Evolutionary conservation across 108 stramenopile species (phyloP).

Genomic region (Schizochytrium sp.): DNA sequence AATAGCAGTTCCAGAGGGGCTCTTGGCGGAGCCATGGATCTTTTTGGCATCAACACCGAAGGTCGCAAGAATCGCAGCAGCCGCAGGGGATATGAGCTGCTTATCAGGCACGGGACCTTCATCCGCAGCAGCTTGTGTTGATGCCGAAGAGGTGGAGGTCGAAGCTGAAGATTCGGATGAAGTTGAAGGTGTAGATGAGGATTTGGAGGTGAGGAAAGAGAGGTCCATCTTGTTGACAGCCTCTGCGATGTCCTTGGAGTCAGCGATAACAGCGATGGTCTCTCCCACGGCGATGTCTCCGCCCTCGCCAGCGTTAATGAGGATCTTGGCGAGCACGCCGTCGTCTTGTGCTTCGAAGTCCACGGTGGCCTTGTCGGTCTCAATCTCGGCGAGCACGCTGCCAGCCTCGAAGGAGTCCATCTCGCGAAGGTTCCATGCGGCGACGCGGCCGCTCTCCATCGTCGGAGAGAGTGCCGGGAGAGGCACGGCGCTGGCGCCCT

Average conservation of each 20-base stretch:
- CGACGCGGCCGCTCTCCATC: conserved; percentile 82
- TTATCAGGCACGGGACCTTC: not conserved
- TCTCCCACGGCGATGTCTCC: conserved; percentile 84
- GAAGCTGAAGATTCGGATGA: not conserved
- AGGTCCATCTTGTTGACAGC: conserved; percentile 27
- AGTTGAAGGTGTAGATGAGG: not conserved
- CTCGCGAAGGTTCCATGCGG: conserved; percentile 87
- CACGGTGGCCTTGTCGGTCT: conserved; percentile 98
- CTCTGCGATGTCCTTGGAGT: conserved; percentile 75
- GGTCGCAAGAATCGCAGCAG: conserved; percentile 28
- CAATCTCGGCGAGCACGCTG: conserved; percentile 91
- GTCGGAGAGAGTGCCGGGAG: conserved; percentile 45
- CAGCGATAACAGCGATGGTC: conserved; percentile 90
- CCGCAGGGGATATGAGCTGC: conserved; percentile 23
- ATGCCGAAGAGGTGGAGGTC: not conserved
- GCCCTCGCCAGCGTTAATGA: conserved; percentile 76
- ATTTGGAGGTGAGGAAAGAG: not conserved
- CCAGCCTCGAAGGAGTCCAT: conserved; percentile 89
- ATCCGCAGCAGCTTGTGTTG: not conserved
- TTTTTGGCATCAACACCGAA: not conserved
- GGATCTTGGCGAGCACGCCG: conserved; percentile 86
- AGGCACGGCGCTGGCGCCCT: not conserved
- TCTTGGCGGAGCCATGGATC: not conserved
- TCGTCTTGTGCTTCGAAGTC: conserved; percentile 96
- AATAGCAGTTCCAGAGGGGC: not conserved